Conservation (phyloP, 768 basidiomycete genomes). For the Serendipita indica region DNA sequence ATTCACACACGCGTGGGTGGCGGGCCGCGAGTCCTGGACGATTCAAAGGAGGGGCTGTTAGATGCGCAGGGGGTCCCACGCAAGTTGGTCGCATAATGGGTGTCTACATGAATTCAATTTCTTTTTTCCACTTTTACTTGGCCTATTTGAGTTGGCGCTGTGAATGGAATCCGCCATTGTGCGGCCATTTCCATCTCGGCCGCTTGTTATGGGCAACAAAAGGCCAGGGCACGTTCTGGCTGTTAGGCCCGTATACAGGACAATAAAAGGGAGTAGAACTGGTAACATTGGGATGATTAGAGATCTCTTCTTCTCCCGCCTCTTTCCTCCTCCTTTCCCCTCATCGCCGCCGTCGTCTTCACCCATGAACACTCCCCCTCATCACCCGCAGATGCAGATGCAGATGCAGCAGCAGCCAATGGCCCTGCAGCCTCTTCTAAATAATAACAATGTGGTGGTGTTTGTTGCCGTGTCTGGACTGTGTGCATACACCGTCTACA, state of each 20-base stretch:
- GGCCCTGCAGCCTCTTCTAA: background rate
- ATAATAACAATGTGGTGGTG: background rate
- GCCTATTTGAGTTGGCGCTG: no score
- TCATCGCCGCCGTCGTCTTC: background rate
- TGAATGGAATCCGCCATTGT: background rate
- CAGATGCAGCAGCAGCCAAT: background rate
- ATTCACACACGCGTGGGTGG: slow-evolving; percentile 91
- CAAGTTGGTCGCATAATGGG: slow-evolving; percentile 11
- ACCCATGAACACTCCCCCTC: background rate
- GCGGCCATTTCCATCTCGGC: background rate
- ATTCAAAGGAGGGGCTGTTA: slow-evolving; percentile 23
- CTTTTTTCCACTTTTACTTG: no score
- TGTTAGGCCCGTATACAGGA: no score
- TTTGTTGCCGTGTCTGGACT: background rate
- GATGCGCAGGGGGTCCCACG: slow-evolving; percentile 25
- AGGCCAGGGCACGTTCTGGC: background rate
- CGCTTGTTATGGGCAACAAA: background rate
- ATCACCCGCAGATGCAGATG: background rate
- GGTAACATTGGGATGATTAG: no score
- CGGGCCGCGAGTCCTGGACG: slow-evolving; percentile 41
- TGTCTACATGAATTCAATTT: no score
- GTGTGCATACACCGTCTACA: slow-evolving; percentile 5
- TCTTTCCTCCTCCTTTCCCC: background rate
- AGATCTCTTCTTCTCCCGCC: background rate
- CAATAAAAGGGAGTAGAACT: no score